Base-by-base conservation (phyloP, 1,284 basidiomycete genomes). In the Cryptococcus sp. region DNA sequence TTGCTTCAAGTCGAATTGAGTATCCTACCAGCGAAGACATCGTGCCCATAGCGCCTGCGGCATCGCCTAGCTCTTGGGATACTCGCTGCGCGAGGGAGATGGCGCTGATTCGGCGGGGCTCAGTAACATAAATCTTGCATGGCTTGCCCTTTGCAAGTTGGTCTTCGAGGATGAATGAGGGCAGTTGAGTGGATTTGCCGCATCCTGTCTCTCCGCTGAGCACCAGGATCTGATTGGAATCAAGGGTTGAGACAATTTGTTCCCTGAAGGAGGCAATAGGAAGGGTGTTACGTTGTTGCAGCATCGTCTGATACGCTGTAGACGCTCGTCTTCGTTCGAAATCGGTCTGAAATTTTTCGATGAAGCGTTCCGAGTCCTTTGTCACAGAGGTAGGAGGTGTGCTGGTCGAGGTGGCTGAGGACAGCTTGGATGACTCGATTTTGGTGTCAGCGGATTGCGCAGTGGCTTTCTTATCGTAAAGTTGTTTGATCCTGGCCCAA, bases 181-280 rank as follows among this genome's bases (percentile, higher is more conserved):
- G 96, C 3, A 99, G 85, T 80, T 99, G 96, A 0, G 96, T 99
- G 1, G 94, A 97, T 80, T 99, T 99, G 16, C 95, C 96, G 71
- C 93, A 99, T 68, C 96, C 96, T 5, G 96, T 99, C 80, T 99
- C 96, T 47, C 96, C 96, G 70, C 93, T 95, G 0, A 99, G 82
- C 0, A 99, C 93, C 42, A 98, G 82, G 17, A 97, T 85, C 71
- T 96, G 94, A 5, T 87, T 87, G n/a, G 81, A 78, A 49, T 90
- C 87, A 47, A 99, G 80, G 0, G 84, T 84, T 5, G 85, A 81
- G 20, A 91, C 80, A 54, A 99, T 96, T 48, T 86, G 79, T 4
- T 88, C 75, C 31, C 92, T 86, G 79, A 92, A 94, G 17, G 84
- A 81, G 13, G 93, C 91, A 69, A 99, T 99, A 0, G 96, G 96